These are phyloP conservation scores for Sphenostylis stenocarpa DNA, from an alignment of 306 rosid genomes.

Conservation along the genomic window DNA sequence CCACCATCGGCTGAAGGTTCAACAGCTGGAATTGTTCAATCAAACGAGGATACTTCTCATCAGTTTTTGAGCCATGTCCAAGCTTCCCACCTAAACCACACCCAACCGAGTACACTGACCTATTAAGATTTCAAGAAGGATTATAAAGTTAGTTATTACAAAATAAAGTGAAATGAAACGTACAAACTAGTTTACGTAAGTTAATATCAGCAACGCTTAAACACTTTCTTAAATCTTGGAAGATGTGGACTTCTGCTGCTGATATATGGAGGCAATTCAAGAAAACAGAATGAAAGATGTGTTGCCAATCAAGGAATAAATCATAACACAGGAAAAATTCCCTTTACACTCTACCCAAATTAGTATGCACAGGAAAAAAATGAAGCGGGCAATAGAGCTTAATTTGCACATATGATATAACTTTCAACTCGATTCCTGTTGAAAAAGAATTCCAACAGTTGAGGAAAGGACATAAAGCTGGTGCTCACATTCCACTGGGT, in stretches of 20 bases:
- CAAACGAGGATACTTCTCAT: slow-evolving; percentile 73
- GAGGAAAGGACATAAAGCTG: neutral
- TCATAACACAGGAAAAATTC: too few relatives aligned
- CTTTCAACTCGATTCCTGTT: neutral
- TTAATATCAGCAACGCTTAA: neutral
- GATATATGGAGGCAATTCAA: neutral
- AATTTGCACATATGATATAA: neutral
- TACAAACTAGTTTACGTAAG: neutral
- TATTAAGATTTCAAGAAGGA: slow-evolving; percentile 33
- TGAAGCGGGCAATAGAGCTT: neutral
- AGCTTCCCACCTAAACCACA: slow-evolving; percentile 95
- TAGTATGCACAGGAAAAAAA: neutral
- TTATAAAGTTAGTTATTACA: neutral
- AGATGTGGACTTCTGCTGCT: neutral
- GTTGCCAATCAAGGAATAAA: neutral
- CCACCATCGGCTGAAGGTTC: slow-evolving; percentile 71
- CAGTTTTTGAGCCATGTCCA: slow-evolving; percentile 71
- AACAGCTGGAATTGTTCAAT: slow-evolving; percentile 63
- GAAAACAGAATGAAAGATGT: neutral
- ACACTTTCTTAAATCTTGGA: neutral
- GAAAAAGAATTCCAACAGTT: neutral
- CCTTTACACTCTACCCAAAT: neutral
- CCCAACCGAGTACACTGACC: slow-evolving; percentile 89
- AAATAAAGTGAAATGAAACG: neutral
- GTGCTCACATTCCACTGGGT: slow-evolving; percentile 75